Conservation (phyloP, 2,329 filamentous ascomycete genomes). For the Neopestalotiopsis sp. region DNA sequence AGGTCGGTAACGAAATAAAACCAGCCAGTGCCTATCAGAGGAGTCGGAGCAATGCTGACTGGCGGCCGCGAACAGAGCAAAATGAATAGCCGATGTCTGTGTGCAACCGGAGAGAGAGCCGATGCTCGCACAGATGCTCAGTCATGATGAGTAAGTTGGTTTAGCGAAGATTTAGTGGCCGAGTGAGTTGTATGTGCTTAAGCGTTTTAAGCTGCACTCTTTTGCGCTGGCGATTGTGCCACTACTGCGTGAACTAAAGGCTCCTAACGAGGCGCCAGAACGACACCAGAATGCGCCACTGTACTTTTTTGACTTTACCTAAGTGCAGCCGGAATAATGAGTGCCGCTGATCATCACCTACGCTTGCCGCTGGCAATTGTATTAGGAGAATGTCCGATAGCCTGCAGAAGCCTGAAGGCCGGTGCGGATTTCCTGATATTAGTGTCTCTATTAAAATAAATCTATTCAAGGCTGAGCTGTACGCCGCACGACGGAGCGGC, state of each 20-base stretch:
- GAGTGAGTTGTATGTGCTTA: neutral
- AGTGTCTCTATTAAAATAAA: neutral
- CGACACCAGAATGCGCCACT: conserved; percentile 14
- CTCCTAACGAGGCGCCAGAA: conserved; percentile 16
- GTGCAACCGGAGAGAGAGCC: neutral
- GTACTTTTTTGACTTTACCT: neutral
- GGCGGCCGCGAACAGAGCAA: neutral
- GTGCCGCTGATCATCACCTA: conserved; percentile 6
- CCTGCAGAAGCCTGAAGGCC: neutral
- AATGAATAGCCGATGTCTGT: neutral
- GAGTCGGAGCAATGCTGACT: neutral
- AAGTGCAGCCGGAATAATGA: neutral
- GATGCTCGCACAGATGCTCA: conserved; percentile 1
- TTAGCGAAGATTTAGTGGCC: neutral
- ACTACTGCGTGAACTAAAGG: neutral
- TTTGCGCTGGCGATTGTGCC: neutral
- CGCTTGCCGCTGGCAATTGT: conserved; percentile 6
- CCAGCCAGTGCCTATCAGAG: neutral
- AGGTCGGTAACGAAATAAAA: neutral
- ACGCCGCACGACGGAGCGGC: neutral
- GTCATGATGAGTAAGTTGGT: neutral
- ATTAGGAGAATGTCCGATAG: neutral
- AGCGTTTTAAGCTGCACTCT: neutral
- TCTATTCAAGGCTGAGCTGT: no score
- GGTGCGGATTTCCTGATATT: neutral